These are phyloP conservation scores for Colletotrichum cordylinicola DNA, from an alignment of 2,329 filamentous ascomycete species.

Conservation along the genomic window DNA sequence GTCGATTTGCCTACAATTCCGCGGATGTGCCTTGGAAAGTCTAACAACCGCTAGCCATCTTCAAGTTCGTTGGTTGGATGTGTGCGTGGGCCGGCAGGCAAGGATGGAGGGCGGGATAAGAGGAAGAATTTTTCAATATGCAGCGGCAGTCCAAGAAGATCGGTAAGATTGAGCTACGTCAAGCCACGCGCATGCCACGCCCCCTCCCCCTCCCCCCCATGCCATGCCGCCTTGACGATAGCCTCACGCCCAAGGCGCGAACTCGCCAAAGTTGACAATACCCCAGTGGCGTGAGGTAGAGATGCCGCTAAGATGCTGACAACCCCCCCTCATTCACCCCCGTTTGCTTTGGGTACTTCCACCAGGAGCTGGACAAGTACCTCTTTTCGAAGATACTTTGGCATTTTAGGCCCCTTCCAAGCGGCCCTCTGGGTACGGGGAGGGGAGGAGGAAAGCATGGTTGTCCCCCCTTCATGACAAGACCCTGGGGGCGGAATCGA, in stretches of 20 bases:
- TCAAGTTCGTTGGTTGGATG: neutral
- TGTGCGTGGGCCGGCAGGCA: neutral
- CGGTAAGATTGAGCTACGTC: neutral
- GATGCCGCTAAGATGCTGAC: neutral
- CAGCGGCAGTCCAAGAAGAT: neutral
- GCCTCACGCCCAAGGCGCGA: slow-evolving; percentile 8
- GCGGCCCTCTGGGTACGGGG: slow-evolving; percentile 7
- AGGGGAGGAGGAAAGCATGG: neutral
- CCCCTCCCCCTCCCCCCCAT: neutral
- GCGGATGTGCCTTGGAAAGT: neutral
- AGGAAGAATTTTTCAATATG: neutral
- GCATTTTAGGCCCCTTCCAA: neutral
- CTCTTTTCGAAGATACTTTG: neutral
- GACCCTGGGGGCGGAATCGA: neutral
- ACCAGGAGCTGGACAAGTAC: neutral
- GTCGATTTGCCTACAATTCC: neutral
- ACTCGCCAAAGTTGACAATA: neutral
- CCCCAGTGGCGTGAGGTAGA: neutral
- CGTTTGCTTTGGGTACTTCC: neutral
- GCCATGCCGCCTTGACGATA: neutral
- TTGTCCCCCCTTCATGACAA: neutral
- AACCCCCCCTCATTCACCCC: neutral
- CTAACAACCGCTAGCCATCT: neutral
- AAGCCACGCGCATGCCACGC: neutral
- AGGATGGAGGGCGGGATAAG: neutral